phyloP scores from a whole-genome alignment of 257 asterid genomes.

The Eustoma russellianum region DNA sequence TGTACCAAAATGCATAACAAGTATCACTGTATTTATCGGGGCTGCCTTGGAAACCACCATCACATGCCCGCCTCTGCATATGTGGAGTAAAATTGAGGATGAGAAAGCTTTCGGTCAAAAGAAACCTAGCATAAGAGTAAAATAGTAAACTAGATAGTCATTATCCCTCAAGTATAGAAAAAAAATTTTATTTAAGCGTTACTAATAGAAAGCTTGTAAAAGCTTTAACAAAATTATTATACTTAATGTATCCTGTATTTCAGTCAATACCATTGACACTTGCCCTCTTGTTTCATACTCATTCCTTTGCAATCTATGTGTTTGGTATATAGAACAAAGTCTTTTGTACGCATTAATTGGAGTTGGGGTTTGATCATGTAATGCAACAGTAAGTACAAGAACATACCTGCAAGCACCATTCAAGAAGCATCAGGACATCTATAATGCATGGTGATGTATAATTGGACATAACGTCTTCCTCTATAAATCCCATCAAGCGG shows the following conservation, averaged over 20 bases:
- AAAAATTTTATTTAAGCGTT: too few relatives aligned
- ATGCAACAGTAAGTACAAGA: background rate
- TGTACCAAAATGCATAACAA: constrained; percentile 92
- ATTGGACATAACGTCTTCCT: constrained; percentile 45
- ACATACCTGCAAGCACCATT: constrained; percentile 85
- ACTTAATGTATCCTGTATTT: too few relatives aligned
- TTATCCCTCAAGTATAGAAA: too few relatives aligned
- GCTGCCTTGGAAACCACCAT: constrained; percentile 96
- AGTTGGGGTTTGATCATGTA: background rate
- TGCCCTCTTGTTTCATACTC: background rate
- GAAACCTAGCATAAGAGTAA: too few relatives aligned
- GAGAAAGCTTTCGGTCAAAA: too few relatives aligned
- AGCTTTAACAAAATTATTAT: too few relatives aligned
- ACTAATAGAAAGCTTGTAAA: too few relatives aligned
- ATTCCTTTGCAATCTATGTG: background rate
- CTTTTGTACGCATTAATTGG: background rate
- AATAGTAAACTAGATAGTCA: too few relatives aligned
- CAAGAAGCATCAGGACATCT: constrained; percentile 61
- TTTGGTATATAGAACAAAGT: background rate
- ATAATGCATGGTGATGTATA: constrained; percentile 31
- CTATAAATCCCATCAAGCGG: constrained; percentile 81
- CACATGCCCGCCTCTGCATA: constrained; percentile 70
- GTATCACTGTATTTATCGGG: constrained; percentile 80
- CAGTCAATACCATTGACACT: too few relatives aligned
- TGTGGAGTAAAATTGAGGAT: background rate